Evolutionary conservation across 2,329 filamentous ascomycete species (phyloP), one percentile per base, ranked within the genome.

Genomic region (Cercospora janseana): DNA sequence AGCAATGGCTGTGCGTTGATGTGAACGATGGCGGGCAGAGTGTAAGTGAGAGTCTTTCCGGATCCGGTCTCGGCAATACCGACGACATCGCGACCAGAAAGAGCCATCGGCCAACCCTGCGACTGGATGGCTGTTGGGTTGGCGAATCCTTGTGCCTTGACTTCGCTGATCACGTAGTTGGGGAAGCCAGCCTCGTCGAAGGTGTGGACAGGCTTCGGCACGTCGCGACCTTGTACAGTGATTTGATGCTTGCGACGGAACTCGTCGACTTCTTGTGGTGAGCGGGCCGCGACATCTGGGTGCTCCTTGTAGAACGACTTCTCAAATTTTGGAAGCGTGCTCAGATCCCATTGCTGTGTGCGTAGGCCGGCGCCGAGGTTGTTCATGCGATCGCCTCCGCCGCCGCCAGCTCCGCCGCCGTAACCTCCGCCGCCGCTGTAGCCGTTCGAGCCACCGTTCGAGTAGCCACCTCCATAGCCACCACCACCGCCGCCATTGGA

Each of bases 281-380:
- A 83, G 66, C 93, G 88, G 64, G 72, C 77, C 55, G 83, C 73
- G 54, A 98, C 92, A 53, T 82, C 82, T 24, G 85, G 79, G 68
- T 93, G 85, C 75, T 97, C 93, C 78, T 97, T 95, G 82, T 98
- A 98, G 77, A 98, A 98, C 6, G 88, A 91, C 76, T 98, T 98
- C 71, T 98, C 93, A 75, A 98, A 98, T 74, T 97, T 97, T 63
- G 93, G 92, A 37, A 98, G 68, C 5, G 84, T 71, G 66, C 71
- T 77, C 46, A 93, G 64, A 69, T 98, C 93, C 87, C 88, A 98
- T 58, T 83, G 79, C 68, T 95, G 93, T 66, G 86, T 83, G 76
- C 94, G 92, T 60, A 98, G 78, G 63, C 86, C 84, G 58, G 89
- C 80, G 64, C 93, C 93, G 57, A 98, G 87, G 70, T 86, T 85